Evolutionary conservation across 306 rosid genomes (phyloP), one percentile per base, ranked within the genome.

Genomic region (Sesbania bispinosa): DNA sequence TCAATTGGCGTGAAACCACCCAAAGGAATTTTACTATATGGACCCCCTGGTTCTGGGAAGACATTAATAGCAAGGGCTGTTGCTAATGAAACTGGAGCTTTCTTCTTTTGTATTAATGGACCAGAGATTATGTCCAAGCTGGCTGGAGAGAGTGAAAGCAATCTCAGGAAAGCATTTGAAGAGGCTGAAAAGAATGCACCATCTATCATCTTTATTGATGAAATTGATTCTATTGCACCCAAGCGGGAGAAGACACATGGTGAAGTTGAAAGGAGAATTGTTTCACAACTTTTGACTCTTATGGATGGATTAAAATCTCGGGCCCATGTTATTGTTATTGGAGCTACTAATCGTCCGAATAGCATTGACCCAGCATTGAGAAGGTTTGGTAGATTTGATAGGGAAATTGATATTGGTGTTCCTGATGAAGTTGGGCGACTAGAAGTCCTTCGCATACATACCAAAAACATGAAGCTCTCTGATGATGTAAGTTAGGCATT

Each of bases 1-100:
- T 78, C 89, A n/a, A 88, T 85, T 76, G 92, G 92, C 54, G 92
- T 85, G 59, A 88, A 88, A 47, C 89, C 92, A 43, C 92, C 92
- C 1, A 85, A 85, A 42, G 89, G 92, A 73, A 88, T 88, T 85
- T 62, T 88, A 48, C 88, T 85, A 51, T 88, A 83, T 65, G 92
- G 92, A 58, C 88, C 89, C 33, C 89, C 89, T 0, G 92, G 92
- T 60, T 80, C 89, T 69, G 89, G 92, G 59, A 87, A 85, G 75
- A 87, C 86, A 15, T 54, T 87, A 32, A 85, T 87, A 15, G 92
- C 85, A 3, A 78, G 92, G 50, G 92, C 92, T 54, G 89, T 87
- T 26, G 88, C 92, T 14, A 85, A 87, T 73, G 92, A 85, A 80
- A 85, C 88, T 42, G 89, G 92, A 24, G 92, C 92, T 23, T 87